These are phyloP conservation scores for Manihot esculenta DNA, from an alignment of 441 rosid genomes.

Conservation along the genomic window DNA sequence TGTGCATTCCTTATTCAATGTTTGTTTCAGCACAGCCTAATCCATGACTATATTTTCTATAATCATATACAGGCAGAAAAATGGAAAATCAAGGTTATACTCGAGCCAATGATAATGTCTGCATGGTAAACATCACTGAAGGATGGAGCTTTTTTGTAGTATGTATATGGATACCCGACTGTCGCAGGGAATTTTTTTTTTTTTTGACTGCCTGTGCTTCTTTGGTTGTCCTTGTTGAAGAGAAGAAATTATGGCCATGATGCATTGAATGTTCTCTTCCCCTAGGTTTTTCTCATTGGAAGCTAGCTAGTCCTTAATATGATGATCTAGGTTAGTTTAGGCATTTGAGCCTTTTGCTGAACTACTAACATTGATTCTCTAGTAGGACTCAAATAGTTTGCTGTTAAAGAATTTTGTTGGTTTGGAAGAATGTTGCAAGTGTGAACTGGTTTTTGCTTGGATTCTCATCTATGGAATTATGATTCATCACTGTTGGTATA, in stretches of 20 bases:
- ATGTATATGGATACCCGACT: slow-evolving; percentile 13
- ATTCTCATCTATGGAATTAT: too few relatives aligned
- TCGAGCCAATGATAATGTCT: slow-evolving; percentile 25
- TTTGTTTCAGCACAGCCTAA: not conserved
- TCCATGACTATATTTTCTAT: slow-evolving; percentile 9
- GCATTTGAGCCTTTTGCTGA: too few relatives aligned
- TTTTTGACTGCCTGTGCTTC: slow-evolving; percentile 19
- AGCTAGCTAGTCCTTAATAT: not conserved
- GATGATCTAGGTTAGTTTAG: not conserved
- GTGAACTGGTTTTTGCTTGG: too few relatives aligned
- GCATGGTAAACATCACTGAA: slow-evolving; percentile 1
- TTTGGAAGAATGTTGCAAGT: too few relatives aligned
- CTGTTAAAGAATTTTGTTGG: too few relatives aligned
- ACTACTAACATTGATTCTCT: too few relatives aligned
- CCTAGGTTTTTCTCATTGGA: not conserved
- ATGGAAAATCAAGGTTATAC: slow-evolving; percentile 41
- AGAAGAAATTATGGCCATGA: slow-evolving; percentile 3
- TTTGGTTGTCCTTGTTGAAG: slow-evolving; percentile 11
- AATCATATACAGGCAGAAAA: slow-evolving; percentile 53
- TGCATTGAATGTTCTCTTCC: not conserved
- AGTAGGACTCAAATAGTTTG: too few relatives aligned
- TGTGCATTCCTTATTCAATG: not conserved
- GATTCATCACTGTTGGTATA: too few relatives aligned
- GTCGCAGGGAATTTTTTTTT: slow-evolving; percentile 1
- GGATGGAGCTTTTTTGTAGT: slow-evolving; percentile 10